A percentile compares a stretch with the other conserved stretches of the same genome.
Conservation (phyloP, 73 alveolate genomes). For the Paramecium caudatum region DNA sequence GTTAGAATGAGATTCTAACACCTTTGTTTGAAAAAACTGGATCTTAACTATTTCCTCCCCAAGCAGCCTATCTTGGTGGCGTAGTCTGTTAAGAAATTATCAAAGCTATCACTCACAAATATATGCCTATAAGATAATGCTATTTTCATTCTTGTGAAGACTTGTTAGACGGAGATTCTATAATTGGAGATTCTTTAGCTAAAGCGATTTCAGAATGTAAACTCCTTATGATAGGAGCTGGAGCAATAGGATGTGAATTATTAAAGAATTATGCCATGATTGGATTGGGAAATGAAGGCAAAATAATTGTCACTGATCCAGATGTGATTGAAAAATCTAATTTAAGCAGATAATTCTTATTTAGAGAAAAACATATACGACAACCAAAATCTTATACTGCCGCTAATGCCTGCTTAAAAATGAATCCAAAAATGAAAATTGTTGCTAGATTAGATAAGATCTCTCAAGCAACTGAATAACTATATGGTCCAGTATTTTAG, state of each 20-base stretch:
- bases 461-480: constrained; percentile 89
- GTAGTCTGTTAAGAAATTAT: constrained; percentile 93
- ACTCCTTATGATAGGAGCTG: constrained; percentile 96
- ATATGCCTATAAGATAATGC: constrained; percentile 91
- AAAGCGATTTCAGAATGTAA: constrained; percentile 75
- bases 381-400: constrained; percentile 95
- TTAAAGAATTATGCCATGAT: constrained; percentile 95
- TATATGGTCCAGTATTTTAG: constrained; percentile 89
- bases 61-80: constrained; percentile 97
- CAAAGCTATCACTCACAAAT: constrained; percentile 95
- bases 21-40: constrained; percentile 61
- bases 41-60: constrained; percentile 81
- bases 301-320: constrained; percentile 92
- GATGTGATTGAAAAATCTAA: constrained; percentile 96
- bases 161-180: constrained; percentile 32
- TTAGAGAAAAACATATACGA: constrained; percentile 96
- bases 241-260: constrained; percentile 98
- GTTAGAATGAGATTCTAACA: neutral
- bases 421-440: constrained; percentile 93
- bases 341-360: constrained; percentile 94
- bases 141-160: constrained; percentile 79
- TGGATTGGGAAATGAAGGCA: constrained; percentile 87
- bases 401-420: constrained; percentile 96
- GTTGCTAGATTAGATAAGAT: constrained; percentile 92
- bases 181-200: constrained; percentile 81